Base-by-base conservation (phyloP, 805 yeast species). In the Cyberlindnera mycetangii region DNA sequence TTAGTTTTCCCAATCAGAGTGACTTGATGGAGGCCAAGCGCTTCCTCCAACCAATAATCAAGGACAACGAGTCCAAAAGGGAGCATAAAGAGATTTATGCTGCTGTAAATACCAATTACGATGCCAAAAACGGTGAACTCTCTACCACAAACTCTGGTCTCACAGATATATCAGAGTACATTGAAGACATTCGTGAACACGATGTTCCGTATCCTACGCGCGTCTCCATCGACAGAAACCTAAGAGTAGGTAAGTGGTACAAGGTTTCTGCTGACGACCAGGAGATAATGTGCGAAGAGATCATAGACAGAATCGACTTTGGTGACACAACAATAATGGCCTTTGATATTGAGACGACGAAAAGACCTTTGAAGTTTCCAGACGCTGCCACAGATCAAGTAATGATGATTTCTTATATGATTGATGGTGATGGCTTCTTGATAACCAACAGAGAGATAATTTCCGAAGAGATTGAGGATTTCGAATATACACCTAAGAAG, bases 321-420 rank as follows among this genome's bases (percentile, higher is more conserved):
- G 96, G 99, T 4, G 99, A 93, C 62, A 98, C 98, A 0, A 97
- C 93, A 7, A 92, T 95, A 1, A 64, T 93, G 59, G 99, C 99
- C 0, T 93, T 88, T 61, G 99, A 93, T 75, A 93, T 93, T 44
- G 99, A 93, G 71, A 93, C 99, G 1, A 89, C 97, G 12, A 93
- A 93, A 62, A 89, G 95, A 11, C 98, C 98, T 2, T 73, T 93
- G 48, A 95, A 93, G 62, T 93, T 93, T 54, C 99, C 99, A 0
- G 99, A 89, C 57, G 77, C 97, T 6, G 72, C 84, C 10, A 74
- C 85, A 6, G 99, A 93, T 67, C 95, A 88, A 64, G 78, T 93
- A 32, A 93, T 93, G 97, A 95, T 95, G 99, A 93, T 93, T 40
- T 95, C 99, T 3, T 93, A 93, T 62, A 95, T 95, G 99, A 90